These are phyloP conservation scores for Suillus occidentalis DNA, from an alignment of 768 basidiomycete species.

Conservation along the genomic window DNA sequence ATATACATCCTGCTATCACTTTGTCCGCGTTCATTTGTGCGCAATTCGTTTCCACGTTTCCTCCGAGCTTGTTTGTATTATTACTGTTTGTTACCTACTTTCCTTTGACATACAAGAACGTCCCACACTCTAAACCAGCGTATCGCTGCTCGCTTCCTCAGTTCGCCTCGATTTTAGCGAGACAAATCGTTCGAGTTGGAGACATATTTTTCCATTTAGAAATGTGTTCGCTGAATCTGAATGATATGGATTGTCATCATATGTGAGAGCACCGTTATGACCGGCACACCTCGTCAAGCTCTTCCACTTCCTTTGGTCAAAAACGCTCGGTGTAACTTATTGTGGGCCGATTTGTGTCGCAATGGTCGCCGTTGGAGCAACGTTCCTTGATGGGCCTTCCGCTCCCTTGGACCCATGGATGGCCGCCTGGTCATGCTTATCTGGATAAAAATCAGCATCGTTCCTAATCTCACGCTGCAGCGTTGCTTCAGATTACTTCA, in stretches of 20 bases:
- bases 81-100: neutral
- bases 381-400: neutral
- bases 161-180: neutral
- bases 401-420: neutral
- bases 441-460: neutral
- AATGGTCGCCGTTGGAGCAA: neutral
- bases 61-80: neutral
- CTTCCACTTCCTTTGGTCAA: neutral
- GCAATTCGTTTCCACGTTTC: neutral
- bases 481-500: neutral
- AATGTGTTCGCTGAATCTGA: neutral
- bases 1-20: neutral
- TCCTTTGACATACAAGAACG: neutral
- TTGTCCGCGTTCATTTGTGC: neutral
- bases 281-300: neutral
- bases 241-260: neutral
- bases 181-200: neutral
- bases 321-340: neutral
- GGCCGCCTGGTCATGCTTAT: neutral
- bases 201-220: neutral
- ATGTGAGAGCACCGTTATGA: neutral
- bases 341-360: neutral
- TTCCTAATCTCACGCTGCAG: neutral
- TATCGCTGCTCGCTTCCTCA: conserved; percentile 4
- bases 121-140: neutral